Percentiles rank a stretch among this genome's conserved stretches.
phyloP scores from a whole-genome alignment of 164 flowering plant genomes.

The Amborella trichopoda region DNA sequence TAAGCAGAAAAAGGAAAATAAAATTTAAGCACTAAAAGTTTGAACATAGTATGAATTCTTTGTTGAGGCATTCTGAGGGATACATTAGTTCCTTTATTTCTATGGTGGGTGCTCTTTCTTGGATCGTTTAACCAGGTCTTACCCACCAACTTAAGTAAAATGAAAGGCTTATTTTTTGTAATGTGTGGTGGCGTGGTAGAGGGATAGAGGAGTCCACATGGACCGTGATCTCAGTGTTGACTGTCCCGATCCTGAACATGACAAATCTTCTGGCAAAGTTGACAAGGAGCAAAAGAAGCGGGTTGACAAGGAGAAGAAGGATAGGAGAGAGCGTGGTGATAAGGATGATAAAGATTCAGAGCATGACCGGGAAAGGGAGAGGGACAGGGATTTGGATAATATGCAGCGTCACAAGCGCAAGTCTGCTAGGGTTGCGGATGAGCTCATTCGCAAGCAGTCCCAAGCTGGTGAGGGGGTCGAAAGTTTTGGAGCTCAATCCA shows the following conservation, averaged over 20 bases:
- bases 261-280: slow-evolving; percentile 21
- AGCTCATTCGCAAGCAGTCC: slow-evolving; percentile 31
- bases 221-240: slow-evolving; percentile 48
- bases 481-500: slow-evolving; percentile 16
- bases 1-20: too few relatives aligned
- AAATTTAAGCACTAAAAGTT: too few relatives aligned
- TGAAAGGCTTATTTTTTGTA: too few relatives aligned
- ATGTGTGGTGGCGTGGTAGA: slow-evolving; percentile 23
- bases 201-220: slow-evolving; percentile 43
- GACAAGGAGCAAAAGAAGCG: slow-evolving; percentile 51
- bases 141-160: too few relatives aligned
- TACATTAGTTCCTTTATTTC: too few relatives aligned
- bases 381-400: slow-evolving; percentile 28
- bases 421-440: slow-evolving; percentile 31
- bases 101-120: slow-evolving; percentile 1
- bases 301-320: slow-evolving; percentile 49
- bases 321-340: slow-evolving; percentile 39
- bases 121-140: too few relatives aligned
- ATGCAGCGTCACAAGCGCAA: slow-evolving; percentile 43
- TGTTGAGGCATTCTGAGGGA: too few relatives aligned
- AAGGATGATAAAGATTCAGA: slow-evolving; percentile 51
- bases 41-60: too few relatives aligned
- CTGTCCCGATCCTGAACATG: slow-evolving; percentile 46
- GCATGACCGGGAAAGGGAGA: slow-evolving; percentile 21
- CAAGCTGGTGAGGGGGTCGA: slow-evolving; percentile 43